Base-by-base conservation (phyloP, 179 eudicot species). In the Beta macrorhiza region DNA sequence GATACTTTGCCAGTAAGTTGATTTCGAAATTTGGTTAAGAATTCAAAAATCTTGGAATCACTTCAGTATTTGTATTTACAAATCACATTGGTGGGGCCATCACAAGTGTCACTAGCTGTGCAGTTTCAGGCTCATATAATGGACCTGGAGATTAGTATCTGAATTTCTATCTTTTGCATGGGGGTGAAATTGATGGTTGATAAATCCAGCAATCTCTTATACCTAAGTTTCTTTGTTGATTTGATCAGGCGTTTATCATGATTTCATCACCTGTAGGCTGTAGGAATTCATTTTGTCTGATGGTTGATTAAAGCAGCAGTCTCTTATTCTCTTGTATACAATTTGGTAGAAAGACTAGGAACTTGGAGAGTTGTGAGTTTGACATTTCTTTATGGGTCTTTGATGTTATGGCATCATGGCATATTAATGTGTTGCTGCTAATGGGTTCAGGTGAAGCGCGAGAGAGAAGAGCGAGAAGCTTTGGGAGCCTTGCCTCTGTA, bases 401-500 rank as follows among this genome's bases (percentile, higher is more conserved):
- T 15, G 32, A 29, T 29, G 52, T 49, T 52, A 17, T 78, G 59
- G n/a, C 10, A 19, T 44, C 16, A 37, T 83, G 17, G 37, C 61
- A 17, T 71, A 13, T 3, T 37, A 37, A 37, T 37, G 47, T 12
- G 53, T 14, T 55, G 67, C 5, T 71, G 20, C 11, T 82, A 59
- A 68, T 74, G 22, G 19, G 77, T 77, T 65, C 90, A 90, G 95
- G 95, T 91, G 47, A 84, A 90, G 81, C 85, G 85, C 74, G 95
- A 91, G 87, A 87, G 81, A 59, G 90, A 85, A 17, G 95, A 91
- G 83, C 93, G 95, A 51, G 93, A 91, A 79, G 92, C 95, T 78
- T 83, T 90, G 86, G 95, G 95, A 85, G 95, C 95, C 42, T 84
- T 90, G 87, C 95, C 95, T 56, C 79, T 90, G 42, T 89, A 85